Base-by-base conservation (phyloP, 176 grass and related monocot species). In the Carex cristatella region DNA sequence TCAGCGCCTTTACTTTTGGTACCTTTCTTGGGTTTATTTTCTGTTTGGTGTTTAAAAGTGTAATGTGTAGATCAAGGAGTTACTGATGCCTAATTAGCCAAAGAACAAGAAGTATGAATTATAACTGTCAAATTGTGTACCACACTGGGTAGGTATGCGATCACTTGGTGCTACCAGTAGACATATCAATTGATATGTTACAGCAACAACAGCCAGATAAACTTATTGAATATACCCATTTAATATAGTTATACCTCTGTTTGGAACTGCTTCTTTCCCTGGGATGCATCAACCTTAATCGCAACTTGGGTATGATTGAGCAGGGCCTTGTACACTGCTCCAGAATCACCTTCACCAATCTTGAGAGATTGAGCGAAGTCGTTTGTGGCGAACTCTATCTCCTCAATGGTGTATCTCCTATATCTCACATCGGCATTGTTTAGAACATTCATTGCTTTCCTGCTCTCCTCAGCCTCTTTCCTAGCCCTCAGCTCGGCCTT, bases 311-410 rank as follows among this genome's bases (percentile, higher is more conserved):
- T 98, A 80, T 94, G 95, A 92, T 98, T 88, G 46, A 98, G 32
- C 12, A 88, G 70, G 2, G 89, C 95, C 87, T 89, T 92, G 79
- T 93, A 98, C 38, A 98, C 93, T 0, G 91, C 93, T 51, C 95
- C 95, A 56, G 95, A 98, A 70, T 93, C 95, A 79, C 95, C 95
- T 92, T 98, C 95, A 27, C 93, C 95, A 63, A 98, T 93, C 91
- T 98, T 98, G 44, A 93, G 84, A 5, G 91, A 67, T 76, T 56
- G 72, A 78, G 92, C 71, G 60, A 94, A 98, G 58, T 92, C 86
- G 81, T 84, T 90, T 4, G 95, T 98, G 31, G 93, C 95, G 31
- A 88, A 76, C 80, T 98, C 86, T 62, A 98, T 93, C 14, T 98
- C 95, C 31, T 98, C 91, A 79, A 98, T 98, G 70, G 81, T 88